A percentile compares a stretch with the other conserved stretches of the same genome.
These are phyloP conservation scores for Pascua guehoae DNA, from an alignment of 1,284 basidiomycete species.

Conservation along the genomic window DNA sequence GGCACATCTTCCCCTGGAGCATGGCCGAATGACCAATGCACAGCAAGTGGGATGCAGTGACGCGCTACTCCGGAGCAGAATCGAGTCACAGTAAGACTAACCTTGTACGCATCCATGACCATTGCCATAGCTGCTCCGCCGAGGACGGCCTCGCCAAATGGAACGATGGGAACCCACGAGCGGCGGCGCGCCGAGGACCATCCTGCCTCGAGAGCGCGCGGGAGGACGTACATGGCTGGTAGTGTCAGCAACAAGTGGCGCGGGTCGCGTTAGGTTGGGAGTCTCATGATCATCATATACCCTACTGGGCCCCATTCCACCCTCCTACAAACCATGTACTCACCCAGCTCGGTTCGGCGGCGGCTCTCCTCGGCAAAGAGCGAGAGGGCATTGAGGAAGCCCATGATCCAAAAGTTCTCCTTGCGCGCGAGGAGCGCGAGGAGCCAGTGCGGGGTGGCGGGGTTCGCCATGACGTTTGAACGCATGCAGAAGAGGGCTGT, in stretches of 20 bases:
- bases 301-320: no score
- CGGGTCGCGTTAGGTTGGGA: no score
- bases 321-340: background rate
- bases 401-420: conserved; percentile 69
- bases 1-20: no score
- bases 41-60: no score
- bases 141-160: conserved; percentile 63
- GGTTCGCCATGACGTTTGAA: conserved; percentile 51
- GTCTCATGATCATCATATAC: no score
- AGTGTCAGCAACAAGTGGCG: no score
- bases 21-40: no score
- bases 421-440: conserved; percentile 62
- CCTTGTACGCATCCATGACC: conserved; percentile 71
- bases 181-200: conserved; percentile 77
- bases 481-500: conserved; percentile 63
- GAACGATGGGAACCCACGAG: conserved; percentile 66
- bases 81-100: no score
- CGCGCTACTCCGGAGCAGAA: no score
- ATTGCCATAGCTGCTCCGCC: conserved; percentile 78
- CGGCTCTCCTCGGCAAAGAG: conserved; percentile 79
- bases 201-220: conserved; percentile 81
- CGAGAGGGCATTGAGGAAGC: conserved; percentile 70
- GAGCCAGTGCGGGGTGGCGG: conserved; percentile 46
- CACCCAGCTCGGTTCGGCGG: conserved; percentile 46
- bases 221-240: conserved; percentile 84